Percentiles rank a stretch among this genome's conserved stretches.
Conservation (phyloP, 306 rosid genomes). For the peach (Prunus persica) region DNA sequence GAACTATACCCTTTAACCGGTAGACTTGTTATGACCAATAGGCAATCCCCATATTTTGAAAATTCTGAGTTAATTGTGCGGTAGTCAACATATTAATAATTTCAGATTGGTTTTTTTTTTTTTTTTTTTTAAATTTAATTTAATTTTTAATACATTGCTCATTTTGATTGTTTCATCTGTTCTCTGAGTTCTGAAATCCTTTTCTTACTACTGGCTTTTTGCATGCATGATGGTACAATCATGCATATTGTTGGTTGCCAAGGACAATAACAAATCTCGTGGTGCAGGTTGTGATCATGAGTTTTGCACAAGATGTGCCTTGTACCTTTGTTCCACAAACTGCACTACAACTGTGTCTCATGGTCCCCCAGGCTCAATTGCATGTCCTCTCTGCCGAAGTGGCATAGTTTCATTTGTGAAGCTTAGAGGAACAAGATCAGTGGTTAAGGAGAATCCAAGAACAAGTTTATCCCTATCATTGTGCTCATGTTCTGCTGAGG, state of each 20-base stretch:
- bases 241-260: background rate
- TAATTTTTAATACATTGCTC: background rate
- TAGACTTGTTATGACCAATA: background rate
- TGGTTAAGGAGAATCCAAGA: conserved; percentile 42
- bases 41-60: background rate
- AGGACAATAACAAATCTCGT: background rate
- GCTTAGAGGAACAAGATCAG: conserved; percentile 51
- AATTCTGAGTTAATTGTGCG: background rate
- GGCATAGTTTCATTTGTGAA: conserved; percentile 77
- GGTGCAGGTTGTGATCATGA: conserved; percentile 92
- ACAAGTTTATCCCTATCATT: conserved; percentile 62
- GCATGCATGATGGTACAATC: background rate
- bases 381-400: conserved; percentile 90
- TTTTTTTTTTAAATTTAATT: no score
- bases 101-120: background rate
- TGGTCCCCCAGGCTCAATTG: conserved; percentile 81
- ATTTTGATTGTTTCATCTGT: background rate
- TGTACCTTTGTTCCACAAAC: conserved; percentile 87
- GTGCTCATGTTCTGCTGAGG: conserved; percentile 63
- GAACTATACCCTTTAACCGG: background rate
- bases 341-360: conserved; percentile 33
- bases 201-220: background rate
- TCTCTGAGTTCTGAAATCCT: background rate
- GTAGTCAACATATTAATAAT: background rate
- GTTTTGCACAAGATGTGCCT: conserved; percentile 88